Conservation (phyloP, 805 yeast genomes). For the Kodamaea laetipori region DNA sequence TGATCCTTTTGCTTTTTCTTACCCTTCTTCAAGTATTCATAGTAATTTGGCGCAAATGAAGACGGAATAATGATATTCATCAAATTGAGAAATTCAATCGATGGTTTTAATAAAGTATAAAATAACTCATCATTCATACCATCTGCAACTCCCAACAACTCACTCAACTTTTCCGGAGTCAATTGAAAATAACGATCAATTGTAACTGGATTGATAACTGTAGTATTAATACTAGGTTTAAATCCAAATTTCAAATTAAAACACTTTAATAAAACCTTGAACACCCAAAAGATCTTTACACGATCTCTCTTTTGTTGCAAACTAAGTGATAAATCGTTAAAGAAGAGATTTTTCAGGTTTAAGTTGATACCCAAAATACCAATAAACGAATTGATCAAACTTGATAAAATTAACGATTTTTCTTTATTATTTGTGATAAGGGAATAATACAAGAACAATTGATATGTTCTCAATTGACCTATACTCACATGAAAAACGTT, state of each 20-base stretch:
- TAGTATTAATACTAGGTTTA: conserved; percentile 48
- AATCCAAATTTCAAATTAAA: conserved; percentile 47
- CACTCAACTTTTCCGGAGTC: conserved; percentile 45
- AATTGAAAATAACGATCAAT: conserved; percentile 46
- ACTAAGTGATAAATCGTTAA: conserved; percentile 48
- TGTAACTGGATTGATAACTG: conserved; percentile 49
- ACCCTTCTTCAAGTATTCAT: conserved; percentile 39
- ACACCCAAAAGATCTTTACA: conserved; percentile 50
- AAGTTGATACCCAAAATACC: conserved; percentile 46
- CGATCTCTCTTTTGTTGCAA: conserved; percentile 39
- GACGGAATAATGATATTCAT: conserved; percentile 49
- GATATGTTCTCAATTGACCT: conserved; percentile 51
- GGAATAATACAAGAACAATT: conserved; percentile 51
- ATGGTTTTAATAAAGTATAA: conserved; percentile 39
- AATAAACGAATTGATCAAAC: conserved; percentile 44
- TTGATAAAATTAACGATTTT: conserved; percentile 38
- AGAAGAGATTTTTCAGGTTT: conserved; percentile 42
- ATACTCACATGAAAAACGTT: conserved; percentile 51
- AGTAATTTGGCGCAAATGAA: conserved; percentile 48
- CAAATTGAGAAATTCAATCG: conserved; percentile 45
- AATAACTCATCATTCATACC: conserved; percentile 34
- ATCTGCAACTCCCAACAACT: conserved; percentile 30
- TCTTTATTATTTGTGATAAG: conserved; percentile 46
- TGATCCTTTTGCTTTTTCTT: conserved; percentile 25
- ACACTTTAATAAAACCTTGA: conserved; percentile 43